These are phyloP conservation scores for Phanerodontia chrysosporium DNA, from an alignment of 768 basidiomycete species.

Conservation along the genomic window DNA sequence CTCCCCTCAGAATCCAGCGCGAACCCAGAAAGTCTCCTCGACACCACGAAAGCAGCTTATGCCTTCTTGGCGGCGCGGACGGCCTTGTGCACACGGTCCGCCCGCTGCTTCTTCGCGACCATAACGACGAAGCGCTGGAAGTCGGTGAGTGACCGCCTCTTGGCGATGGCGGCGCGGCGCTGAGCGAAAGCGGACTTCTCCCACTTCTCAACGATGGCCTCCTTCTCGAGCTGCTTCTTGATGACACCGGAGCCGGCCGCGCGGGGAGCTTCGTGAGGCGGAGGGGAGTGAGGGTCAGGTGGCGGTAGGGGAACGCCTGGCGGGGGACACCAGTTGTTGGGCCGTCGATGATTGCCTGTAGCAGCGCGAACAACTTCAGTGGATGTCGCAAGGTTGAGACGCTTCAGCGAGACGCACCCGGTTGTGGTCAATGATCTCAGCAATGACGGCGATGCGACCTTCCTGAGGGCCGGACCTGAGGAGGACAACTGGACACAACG, in stretches of 20 bases:
- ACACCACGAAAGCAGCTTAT: conserved; percentile 18
- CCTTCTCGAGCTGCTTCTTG: conserved; percentile 85
- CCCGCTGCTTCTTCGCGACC: conserved; percentile 83
- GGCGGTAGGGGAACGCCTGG: conserved; percentile 87
- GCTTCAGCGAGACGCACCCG: conserved; percentile 55
- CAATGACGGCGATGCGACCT: conserved; percentile 92
- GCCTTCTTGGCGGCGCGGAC: conserved; percentile 57
- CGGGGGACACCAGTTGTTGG: conserved; percentile 89
- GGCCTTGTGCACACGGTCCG: conserved; percentile 72
- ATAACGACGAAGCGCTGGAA: conserved; percentile 89
- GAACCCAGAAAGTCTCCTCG: neutral
- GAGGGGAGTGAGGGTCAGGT: conserved; percentile 87
- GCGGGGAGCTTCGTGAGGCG: conserved; percentile 77
- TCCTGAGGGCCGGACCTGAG: conserved; percentile 81
- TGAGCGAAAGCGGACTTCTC: conserved; percentile 83
- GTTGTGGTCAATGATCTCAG: conserved; percentile 99
- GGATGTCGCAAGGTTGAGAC: neutral
- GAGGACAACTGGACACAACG: conserved; percentile 67
- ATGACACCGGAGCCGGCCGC: conserved; percentile 78
- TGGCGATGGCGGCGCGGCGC: conserved; percentile 71
- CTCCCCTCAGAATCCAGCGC: conserved; percentile 3
- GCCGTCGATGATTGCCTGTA: conserved; percentile 92
- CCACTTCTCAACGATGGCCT: conserved; percentile 85
- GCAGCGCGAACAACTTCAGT: neutral
- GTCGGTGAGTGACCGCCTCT: conserved; percentile 77